Percentiles rank a stretch among this genome's conserved stretches.
phyloP scores from a whole-genome alignment of 2,329 filamentous ascomycete genomes.

The Fragosphaeria purpurea region DNA sequence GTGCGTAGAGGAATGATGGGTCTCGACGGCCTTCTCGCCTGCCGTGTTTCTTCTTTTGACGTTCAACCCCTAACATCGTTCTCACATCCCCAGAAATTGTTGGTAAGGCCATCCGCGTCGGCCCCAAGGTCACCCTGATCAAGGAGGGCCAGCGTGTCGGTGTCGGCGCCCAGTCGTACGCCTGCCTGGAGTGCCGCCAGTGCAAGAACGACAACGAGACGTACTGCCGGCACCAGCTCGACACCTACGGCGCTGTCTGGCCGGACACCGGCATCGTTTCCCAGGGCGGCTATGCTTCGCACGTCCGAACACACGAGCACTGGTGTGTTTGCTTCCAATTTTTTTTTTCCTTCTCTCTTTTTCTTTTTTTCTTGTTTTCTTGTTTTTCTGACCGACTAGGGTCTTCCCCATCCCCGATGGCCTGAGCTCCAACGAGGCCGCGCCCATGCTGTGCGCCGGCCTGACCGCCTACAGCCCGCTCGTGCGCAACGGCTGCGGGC shows the following conservation, averaged over 20 bases:
- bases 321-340: conserved; percentile 31
- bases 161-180: conserved; percentile 57
- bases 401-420: conserved; percentile 66
- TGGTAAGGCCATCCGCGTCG: conserved; percentile 57
- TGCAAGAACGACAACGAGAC: conserved; percentile 60
- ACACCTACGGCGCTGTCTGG: conserved; percentile 50
- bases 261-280: conserved; percentile 40
- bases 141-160: conserved; percentile 55
- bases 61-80: no score
- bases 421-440: conserved; percentile 51
- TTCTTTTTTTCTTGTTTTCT: no score
- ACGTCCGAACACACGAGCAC: conserved; percentile 55
- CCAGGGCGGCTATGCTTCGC: conserved; percentile 44
- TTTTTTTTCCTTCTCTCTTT: no score
- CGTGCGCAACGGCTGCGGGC: conserved; percentile 62
- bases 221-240: conserved; percentile 51
- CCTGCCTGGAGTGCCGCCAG: conserved; percentile 54
- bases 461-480: conserved; percentile 72
- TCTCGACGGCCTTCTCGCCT: not conserved
- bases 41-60: not conserved
- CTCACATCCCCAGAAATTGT: conserved; percentile 47
- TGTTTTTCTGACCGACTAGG: no score
- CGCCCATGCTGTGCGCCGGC: conserved; percentile 77
- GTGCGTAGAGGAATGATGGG: conserved; percentile 20
- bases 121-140: conserved; percentile 50